These are phyloP conservation scores for Saturnispora silvae DNA, from an alignment of 805 yeast species.

Conservation along the genomic window DNA sequence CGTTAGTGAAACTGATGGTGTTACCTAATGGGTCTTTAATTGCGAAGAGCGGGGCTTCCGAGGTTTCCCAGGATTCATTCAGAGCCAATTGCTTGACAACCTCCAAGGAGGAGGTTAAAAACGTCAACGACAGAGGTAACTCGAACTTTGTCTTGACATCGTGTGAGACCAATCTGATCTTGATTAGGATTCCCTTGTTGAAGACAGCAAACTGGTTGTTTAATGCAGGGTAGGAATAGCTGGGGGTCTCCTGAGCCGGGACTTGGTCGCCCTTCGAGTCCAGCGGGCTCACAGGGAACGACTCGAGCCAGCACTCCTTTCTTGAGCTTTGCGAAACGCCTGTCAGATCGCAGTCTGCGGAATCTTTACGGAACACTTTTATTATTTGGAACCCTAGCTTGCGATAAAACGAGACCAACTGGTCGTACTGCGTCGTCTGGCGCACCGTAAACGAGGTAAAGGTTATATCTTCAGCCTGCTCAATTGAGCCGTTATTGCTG, in stretches of 20 bases:
- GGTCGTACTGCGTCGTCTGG: conserved; percentile 34
- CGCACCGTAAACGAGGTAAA: conserved; percentile 54
- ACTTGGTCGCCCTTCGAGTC: conserved; percentile 14
- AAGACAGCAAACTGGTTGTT: conserved; percentile 8
- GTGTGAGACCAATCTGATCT: conserved; percentile 33
- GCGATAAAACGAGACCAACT: conserved; percentile 46
- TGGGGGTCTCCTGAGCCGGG: conserved; percentile 30
- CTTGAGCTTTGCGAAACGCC: conserved; percentile 61
- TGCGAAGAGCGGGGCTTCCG: conserved; percentile 22
- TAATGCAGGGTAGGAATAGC: conserved; percentile 18
- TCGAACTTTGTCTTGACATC: conserved; percentile 27
- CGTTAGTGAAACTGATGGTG: conserved; percentile 43
- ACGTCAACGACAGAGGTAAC: conserved; percentile 28
- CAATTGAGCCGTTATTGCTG: no score
- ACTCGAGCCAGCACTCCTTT: conserved; percentile 63
- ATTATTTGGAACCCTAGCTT: conserved; percentile 50
- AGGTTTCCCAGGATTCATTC: conserved; percentile 14
- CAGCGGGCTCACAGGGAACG: conserved; percentile 38
- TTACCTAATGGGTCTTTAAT: conserved; percentile 60
- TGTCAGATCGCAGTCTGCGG: conserved; percentile 12
- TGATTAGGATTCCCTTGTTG: conserved; percentile 35
- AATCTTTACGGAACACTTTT: conserved; percentile 48
- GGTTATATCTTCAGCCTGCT: conserved; percentile 32
- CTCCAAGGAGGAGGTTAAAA: conserved; percentile 32
- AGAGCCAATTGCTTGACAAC: conserved; percentile 16